Percentiles rank a stretch among this genome's conserved stretches.
Conservation (phyloP, 2,329 filamentous ascomycete genomes). For the Apiospora sp. region DNA sequence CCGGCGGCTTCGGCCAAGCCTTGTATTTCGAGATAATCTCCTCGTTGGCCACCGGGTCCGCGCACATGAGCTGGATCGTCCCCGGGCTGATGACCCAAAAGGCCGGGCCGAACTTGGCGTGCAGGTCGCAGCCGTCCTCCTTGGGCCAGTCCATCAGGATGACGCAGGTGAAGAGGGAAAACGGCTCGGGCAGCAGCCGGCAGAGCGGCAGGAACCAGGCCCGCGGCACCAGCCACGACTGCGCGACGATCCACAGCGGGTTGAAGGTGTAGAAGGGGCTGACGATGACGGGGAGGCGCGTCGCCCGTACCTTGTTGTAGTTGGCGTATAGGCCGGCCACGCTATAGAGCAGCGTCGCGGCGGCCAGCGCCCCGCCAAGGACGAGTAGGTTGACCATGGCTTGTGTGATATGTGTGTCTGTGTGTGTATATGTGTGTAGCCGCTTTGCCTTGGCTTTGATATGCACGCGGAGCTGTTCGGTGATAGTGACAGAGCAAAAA, state of each 20-base stretch:
- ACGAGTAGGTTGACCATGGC: conserved; percentile 16
- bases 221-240: conserved; percentile 13
- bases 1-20: background rate
- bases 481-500: background rate
- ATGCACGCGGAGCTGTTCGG: background rate
- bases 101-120: conserved; percentile 1
- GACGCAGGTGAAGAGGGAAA: conserved; percentile 13
- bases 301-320: conserved; percentile 6
- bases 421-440: background rate
- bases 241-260: conserved; percentile 21
- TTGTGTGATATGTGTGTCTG: background rate
- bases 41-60: conserved; percentile 14
- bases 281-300: conserved; percentile 19
- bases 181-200: conserved; percentile 12
- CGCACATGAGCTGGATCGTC: background rate
- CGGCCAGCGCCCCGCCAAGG: background rate
- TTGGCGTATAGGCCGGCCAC: background rate
- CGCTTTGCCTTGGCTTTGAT: background rate
- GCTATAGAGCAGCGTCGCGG: conserved; percentile 15
- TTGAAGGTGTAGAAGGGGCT: conserved; percentile 24
- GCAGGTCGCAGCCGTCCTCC: conserved; percentile 20
- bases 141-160: conserved; percentile 17
- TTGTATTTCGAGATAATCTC: conserved; percentile 20
- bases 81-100: conserved; percentile 24
- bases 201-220: conserved; percentile 17